Conservation (phyloP, 2,329 filamentous ascomycete genomes). For the Phaeosphaeria sp. region DNA sequence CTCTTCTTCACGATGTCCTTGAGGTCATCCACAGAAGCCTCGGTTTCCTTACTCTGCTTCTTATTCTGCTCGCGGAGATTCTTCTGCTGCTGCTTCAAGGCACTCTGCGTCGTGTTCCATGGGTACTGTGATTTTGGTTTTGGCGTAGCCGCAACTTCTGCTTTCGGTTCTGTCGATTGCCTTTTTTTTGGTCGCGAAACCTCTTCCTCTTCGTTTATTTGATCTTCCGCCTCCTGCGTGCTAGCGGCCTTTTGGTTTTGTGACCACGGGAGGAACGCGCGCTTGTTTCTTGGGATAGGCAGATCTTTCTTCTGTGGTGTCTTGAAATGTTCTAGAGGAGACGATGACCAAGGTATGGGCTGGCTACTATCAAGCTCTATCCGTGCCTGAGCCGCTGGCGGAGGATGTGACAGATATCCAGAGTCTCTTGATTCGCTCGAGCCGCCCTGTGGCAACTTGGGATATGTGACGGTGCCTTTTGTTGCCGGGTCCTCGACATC, state of each 20-base stretch:
- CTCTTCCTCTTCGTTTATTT: conserved; percentile 26
- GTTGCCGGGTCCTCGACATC: conserved; percentile 69
- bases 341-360: conserved; percentile 75
- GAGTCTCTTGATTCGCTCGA: conserved; percentile 45
- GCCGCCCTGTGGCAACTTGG: conserved; percentile 40
- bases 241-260: conserved; percentile 45
- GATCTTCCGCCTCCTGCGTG: conserved; percentile 22
- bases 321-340: conserved; percentile 57
- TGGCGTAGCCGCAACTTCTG: conserved; percentile 52
- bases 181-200: conserved; percentile 32
- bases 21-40: conserved; percentile 53
- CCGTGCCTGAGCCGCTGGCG: conserved; percentile 20
- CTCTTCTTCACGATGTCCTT: conserved; percentile 54
- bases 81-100: conserved; percentile 79
- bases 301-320: conserved; percentile 32
- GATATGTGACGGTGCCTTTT: conserved; percentile 51
- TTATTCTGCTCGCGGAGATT: conserved; percentile 69
- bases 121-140: conserved; percentile 51
- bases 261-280: conserved; percentile 64
- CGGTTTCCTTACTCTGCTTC: conserved; percentile 54
- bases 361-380: conserved; percentile 56
- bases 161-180: conserved; percentile 43
- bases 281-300: conserved; percentile 26
- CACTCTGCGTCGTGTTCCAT: conserved; percentile 78
- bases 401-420: conserved; percentile 34